These are phyloP conservation scores for Diaporthe sp. DNA, from an alignment of 2,329 filamentous ascomycete species.

Conservation along the genomic window DNA sequence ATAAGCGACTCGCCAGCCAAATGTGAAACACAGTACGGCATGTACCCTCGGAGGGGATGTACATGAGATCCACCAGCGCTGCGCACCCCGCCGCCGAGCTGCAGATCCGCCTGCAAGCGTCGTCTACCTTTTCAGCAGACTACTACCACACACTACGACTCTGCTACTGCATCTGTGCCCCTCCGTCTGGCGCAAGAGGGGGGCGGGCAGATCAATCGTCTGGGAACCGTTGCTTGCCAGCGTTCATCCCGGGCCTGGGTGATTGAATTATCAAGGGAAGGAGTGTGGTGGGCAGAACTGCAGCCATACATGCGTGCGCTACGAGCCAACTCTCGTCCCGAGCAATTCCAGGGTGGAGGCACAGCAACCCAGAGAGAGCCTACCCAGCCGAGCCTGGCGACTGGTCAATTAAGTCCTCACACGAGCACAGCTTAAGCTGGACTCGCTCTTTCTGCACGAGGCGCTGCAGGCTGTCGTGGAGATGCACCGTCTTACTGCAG, in stretches of 20 bases:
- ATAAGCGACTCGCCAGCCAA: neutral
- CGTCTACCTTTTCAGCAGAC: neutral
- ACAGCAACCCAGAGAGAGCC: neutral
- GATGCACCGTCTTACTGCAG: constrained; percentile 2
- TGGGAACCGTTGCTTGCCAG: neutral
- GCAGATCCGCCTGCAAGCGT: constrained; percentile 9
- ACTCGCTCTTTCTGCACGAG: neutral
- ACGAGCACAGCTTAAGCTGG: neutral
- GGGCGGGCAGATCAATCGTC: neutral
- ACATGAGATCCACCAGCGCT: constrained; percentile 6
- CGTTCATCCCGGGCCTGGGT: neutral
- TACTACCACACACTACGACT: constrained; percentile 1
- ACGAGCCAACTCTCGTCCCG: neutral
- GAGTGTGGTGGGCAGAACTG: constrained; percentile 8
- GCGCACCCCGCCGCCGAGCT: constrained; percentile 1
- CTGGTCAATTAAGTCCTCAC: constrained; percentile 1
- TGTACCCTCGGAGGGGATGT: constrained; percentile 30
- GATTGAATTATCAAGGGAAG: neutral
- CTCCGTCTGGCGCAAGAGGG: neutral
- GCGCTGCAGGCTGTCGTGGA: constrained; percentile 1
- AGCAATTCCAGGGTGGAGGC: neutral
- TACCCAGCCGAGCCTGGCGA: neutral
- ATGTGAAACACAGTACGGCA: neutral
- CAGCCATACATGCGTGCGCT: neutral
- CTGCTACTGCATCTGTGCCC: neutral